Evolutionary conservation across 2,329 filamentous ascomycete genomes (phyloP).

Genomic region (Aspergillus fumigatiaffinis): DNA sequence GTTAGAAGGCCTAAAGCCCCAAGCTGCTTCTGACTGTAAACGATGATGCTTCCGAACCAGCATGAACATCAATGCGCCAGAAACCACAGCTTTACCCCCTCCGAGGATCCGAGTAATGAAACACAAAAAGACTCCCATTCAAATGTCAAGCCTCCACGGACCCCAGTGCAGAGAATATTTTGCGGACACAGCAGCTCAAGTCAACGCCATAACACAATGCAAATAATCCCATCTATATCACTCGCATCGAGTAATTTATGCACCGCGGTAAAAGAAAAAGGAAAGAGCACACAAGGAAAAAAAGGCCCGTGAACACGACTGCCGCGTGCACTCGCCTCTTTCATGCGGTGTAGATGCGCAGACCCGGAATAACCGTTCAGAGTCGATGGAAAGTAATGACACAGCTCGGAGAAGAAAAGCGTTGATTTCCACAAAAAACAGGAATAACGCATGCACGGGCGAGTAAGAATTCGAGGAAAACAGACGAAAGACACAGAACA

Average conservation of each 20-base stretch:
- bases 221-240: constrained; percentile 34
- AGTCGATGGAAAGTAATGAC: constrained; percentile 12
- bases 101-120: constrained; percentile 34
- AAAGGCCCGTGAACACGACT: constrained; percentile 1
- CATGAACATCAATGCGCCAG: constrained; percentile 31
- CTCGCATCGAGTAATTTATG: constrained; percentile 18
- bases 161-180: constrained; percentile 31
- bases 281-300: constrained; percentile 1
- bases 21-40: constrained; percentile 22
- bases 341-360: constrained; percentile 9
- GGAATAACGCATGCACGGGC: constrained; percentile 18
- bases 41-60: constrained; percentile 20
- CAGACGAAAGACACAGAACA: constrained; percentile 15
- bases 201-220: constrained; percentile 43
- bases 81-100: constrained; percentile 31
- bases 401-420: constrained; percentile 27
- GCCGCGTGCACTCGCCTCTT: constrained; percentile 2
- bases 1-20: constrained; percentile 18
- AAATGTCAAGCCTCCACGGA: constrained; percentile 28
- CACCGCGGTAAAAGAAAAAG: constrained; percentile 10
- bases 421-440: constrained; percentile 13
- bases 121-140: constrained; percentile 25
- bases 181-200: constrained; percentile 34
- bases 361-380: constrained; percentile 6
- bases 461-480: constrained; percentile 8